These are phyloP conservation scores for Linanthus parryae DNA, from an alignment of 148 eudicot species.

Conservation along the genomic window DNA sequence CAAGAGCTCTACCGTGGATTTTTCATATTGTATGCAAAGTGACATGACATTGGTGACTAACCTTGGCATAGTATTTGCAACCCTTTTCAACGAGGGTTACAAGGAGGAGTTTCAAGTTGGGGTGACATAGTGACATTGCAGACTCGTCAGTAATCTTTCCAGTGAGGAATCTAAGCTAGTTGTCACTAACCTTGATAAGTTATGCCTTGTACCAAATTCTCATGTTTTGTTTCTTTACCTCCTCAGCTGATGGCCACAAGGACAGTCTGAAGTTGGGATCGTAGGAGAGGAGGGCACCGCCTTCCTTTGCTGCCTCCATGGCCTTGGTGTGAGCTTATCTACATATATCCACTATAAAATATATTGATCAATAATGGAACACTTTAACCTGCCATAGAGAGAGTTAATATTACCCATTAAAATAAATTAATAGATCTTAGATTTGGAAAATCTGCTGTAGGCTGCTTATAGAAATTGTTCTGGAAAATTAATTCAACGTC, in stretches of 20 bases:
- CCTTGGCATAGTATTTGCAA: constrained; percentile 3
- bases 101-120: constrained; percentile 2
- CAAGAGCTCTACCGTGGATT: too few species aligned
- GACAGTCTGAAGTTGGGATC: constrained; percentile 83
- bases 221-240: constrained; percentile 70
- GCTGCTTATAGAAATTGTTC: too few species aligned
- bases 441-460: too few species aligned
- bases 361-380: constrained; percentile 84
- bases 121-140: background rate
- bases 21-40: too few species aligned
- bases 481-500: too few species aligned
- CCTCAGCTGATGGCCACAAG: constrained; percentile 82
- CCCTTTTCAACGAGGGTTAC: background rate
- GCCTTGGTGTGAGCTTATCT: constrained; percentile 83
- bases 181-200: constrained; percentile 30
- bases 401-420: background rate
- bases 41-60: constrained; percentile 1
- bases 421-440: background rate
- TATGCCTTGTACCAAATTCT: constrained; percentile 88
- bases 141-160: background rate
- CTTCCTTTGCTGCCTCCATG: constrained; percentile 54
- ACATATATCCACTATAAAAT: constrained; percentile 84
- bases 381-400: constrained; percentile 44
- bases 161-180: background rate
- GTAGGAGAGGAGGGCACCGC: constrained; percentile 69